A percentile compares a stretch with the other conserved stretches of the same genome.
Conservation (phyloP, 2,329 filamentous ascomycete genomes). For the Pestalotiopsis sp. region DNA sequence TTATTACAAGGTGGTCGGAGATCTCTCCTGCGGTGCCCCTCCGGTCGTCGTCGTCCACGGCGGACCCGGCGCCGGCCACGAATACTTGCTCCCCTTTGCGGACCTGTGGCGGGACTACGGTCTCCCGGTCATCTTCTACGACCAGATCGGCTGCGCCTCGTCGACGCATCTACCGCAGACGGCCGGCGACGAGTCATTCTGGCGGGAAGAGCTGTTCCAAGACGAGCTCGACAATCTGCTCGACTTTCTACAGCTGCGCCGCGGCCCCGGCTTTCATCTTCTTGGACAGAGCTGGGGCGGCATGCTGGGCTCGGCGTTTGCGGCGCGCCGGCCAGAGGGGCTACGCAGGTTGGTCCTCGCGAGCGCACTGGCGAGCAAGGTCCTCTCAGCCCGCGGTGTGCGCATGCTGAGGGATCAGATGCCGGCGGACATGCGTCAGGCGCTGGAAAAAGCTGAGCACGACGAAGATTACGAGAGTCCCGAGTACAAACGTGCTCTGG, state of each 20-base stretch:
- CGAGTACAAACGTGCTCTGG: neutral
- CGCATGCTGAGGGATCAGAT: neutral
- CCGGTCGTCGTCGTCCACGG: neutral
- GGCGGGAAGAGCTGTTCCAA: neutral
- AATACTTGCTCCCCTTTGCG: neutral
- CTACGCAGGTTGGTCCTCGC: neutral
- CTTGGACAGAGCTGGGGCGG: neutral
- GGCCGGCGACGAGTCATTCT: neutral
- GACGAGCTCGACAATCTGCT: neutral
- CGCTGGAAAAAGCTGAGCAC: neutral
- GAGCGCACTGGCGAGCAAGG: neutral
- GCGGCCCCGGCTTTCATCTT: neutral
- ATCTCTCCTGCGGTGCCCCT: neutral
- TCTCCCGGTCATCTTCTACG: neutral
- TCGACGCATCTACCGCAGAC: neutral
- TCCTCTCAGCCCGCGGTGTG: neutral
- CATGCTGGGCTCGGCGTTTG: neutral
- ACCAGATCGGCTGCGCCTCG: neutral
- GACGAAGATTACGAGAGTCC: neutral
- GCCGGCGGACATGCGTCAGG: neutral
- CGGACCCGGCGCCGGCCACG: neutral
- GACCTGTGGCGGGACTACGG: neutral
- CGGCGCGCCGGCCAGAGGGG: neutral
- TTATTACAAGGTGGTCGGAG: neutral
- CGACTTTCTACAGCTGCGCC: neutral